Evolutionary conservation across 352 stramenopile species (phyloP).

Genomic region (Phytophthora gonapodyides): DNA sequence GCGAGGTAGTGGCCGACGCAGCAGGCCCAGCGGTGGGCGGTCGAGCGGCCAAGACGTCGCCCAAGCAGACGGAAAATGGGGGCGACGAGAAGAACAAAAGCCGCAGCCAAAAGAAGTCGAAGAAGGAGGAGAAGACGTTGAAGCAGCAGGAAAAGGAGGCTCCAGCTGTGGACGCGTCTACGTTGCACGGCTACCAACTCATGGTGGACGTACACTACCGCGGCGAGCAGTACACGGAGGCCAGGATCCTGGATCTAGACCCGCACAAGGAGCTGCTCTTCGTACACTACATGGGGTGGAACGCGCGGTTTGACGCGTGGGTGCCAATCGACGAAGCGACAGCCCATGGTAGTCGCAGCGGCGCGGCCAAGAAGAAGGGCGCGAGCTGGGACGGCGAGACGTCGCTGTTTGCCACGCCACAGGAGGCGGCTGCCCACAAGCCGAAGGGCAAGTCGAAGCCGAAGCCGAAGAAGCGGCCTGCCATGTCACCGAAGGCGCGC

Average conservation of each 20-base stretch:
- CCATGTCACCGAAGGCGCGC: slow-evolving; percentile 11
- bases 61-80: slow-evolving; percentile 19
- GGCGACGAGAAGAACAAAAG: slow-evolving; percentile 27
- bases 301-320: slow-evolving; percentile 74
- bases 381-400: slow-evolving; percentile 59
- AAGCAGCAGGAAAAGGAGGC: slow-evolving; percentile 6
- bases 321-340: slow-evolving; percentile 45
- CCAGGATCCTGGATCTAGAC: slow-evolving; percentile 60
- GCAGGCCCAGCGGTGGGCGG: slow-evolving; percentile 1
- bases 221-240: slow-evolving; percentile 62
- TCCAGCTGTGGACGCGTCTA: not conserved
- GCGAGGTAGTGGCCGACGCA: slow-evolving; percentile 13
- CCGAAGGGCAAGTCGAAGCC: slow-evolving; percentile 10
- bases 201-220: slow-evolving; percentile 66
- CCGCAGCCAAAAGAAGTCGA: slow-evolving; percentile 33
- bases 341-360: slow-evolving; percentile 59
- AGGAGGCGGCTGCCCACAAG: slow-evolving; percentile 10
- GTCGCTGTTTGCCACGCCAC: slow-evolving; percentile 41
- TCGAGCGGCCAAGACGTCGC: slow-evolving; percentile 20
- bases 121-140: slow-evolving; percentile 21
- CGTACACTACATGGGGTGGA: slow-evolving; percentile 83
- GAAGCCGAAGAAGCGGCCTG: slow-evolving; percentile 4
- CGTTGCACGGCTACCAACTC: slow-evolving; percentile 44
- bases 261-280: slow-evolving; percentile 40
- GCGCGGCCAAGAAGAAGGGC: slow-evolving; percentile 30